Evolutionary conservation across 306 rosid species (phyloP).

Genomic region (Trifolium fragiferum): DNA sequence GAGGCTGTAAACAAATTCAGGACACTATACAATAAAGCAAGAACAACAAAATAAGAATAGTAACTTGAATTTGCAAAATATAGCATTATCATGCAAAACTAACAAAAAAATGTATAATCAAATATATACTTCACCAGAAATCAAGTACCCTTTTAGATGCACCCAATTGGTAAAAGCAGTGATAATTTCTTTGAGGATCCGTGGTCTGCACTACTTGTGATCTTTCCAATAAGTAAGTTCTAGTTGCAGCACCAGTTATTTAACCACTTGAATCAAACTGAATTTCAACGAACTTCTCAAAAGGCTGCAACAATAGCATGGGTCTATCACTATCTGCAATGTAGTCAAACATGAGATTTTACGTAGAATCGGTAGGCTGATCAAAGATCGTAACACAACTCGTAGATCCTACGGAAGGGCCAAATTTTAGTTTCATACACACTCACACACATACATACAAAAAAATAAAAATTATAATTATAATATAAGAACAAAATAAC

Average conservation of each 20-base stretch:
- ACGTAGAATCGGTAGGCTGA: no score
- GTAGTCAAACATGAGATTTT: no score
- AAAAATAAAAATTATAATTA: no score
- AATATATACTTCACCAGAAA: conserved; percentile 33
- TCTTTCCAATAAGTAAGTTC: conserved; percentile 90
- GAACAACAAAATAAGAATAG: conserved; percentile 11
- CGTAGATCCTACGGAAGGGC: no score
- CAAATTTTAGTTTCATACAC: no score
- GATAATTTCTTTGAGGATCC: conserved; percentile 94
- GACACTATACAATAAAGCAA: conserved; percentile 23
- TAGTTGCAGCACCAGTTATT: conserved; percentile 97
- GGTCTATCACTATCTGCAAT: neutral
- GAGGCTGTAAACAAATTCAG: conserved; percentile 26
- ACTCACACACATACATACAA: no score
- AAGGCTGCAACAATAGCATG: conserved; percentile 58
- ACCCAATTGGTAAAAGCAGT: conserved; percentile 94
- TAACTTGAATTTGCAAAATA: conserved; percentile 30
- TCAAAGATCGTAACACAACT: no score
- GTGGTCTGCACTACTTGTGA: conserved; percentile 95
- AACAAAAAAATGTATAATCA: conserved; percentile 8
- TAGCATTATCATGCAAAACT: conserved; percentile 30
- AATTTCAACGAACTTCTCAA: conserved; percentile 97
- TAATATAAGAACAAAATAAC: no score
- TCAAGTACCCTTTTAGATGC: conserved; percentile 78
- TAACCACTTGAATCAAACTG: conserved; percentile 95